Base-by-base conservation (phyloP, 2,329 filamentous ascomycete genomes). In the Sporothrix inflata region DNA sequence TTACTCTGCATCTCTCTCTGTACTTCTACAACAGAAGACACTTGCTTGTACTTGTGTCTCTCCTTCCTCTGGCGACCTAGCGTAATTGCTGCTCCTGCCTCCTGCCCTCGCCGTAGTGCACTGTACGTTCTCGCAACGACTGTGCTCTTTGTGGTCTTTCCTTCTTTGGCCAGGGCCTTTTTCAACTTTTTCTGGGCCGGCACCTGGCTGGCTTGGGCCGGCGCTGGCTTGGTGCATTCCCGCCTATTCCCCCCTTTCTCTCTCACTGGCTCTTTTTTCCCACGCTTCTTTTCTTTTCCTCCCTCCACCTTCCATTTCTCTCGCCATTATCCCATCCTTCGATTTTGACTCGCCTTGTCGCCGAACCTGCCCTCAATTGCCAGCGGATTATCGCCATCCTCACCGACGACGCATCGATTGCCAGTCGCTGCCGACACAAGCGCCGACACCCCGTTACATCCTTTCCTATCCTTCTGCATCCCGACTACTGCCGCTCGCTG, bases 121-220 rank as follows among this genome's bases (percentile, higher is more conserved):
- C 40, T 19, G 21, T 30, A 47, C 14, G 11, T 14, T 12, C 19
- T 27, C 14, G 16, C 16, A 38, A 16, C 12, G 55, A 9, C 30
- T 16, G 55, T 3, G 55, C 55, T 14, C 12, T 57, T 16, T 16
- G 21, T 55, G 47, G 47, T 55, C 47, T 51, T 68, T 40, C 47
- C 47, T 19, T 69, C 24, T 27, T 68, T 16, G 34, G 63, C 11
- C 34, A 55, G 45, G 19, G 27, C 38, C 14, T 61, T 70, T 47
- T 70, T 61, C 67, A 38, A 69, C 67, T 69, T 47, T 61, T 49
- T 42, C 68, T 34, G 19, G 38, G 51, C 38, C 68, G 68, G 68
- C 68, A 61, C 40, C 45, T 70, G n/a, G 45, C 45, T 16, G 47
- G 47, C 30, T 53, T 14, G 49, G 57, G n/a, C n/a, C 42, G 34